These are phyloP conservation scores for Penicillium italicum DNA, from an alignment of 2,329 filamentous ascomycete genomes.

Conservation along the genomic window DNA sequence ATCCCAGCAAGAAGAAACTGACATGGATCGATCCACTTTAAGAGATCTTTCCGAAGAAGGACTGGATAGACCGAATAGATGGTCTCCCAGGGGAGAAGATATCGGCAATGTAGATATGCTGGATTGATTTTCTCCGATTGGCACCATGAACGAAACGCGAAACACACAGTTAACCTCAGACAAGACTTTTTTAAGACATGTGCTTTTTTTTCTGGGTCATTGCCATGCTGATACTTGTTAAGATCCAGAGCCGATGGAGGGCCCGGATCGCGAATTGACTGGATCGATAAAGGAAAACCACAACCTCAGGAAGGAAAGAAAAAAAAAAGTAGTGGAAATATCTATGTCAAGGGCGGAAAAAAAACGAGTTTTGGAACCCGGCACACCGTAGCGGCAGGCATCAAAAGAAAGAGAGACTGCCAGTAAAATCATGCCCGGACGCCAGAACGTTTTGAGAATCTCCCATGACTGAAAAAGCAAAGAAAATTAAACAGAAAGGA, in stretches of 20 bases:
- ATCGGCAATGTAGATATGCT: constrained; percentile 2
- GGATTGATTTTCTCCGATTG: constrained; percentile 1
- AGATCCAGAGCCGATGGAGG: constrained; percentile 16
- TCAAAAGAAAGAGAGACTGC: constrained; percentile 28
- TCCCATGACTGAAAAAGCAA: constrained; percentile 28
- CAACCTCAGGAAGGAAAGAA: constrained; percentile 12
- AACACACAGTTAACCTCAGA: constrained; percentile 14
- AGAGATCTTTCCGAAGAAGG: neutral
- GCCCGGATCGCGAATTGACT: constrained; percentile 16
- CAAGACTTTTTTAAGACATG: constrained; percentile 19
- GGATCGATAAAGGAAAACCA: constrained; percentile 17
- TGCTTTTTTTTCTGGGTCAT: constrained; percentile 24
- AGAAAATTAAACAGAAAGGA: constrained; percentile 11
- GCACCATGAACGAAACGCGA: neutral
- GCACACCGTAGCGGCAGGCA: constrained; percentile 29
- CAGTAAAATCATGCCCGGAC: constrained; percentile 36
- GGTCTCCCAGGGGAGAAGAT: neutral
- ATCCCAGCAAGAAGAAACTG: constrained; percentile 5
- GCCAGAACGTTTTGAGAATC: constrained; percentile 34
- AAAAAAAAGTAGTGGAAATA: constrained; percentile 20
- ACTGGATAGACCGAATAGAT: neutral
- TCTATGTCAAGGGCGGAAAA: constrained; percentile 34
- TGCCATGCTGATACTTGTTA: constrained; percentile 31
- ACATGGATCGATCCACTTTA: constrained; percentile 6
- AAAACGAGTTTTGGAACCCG: constrained; percentile 27